Conservation (phyloP, 768 basidiomycete species). For the Boletus sp. region DNA sequence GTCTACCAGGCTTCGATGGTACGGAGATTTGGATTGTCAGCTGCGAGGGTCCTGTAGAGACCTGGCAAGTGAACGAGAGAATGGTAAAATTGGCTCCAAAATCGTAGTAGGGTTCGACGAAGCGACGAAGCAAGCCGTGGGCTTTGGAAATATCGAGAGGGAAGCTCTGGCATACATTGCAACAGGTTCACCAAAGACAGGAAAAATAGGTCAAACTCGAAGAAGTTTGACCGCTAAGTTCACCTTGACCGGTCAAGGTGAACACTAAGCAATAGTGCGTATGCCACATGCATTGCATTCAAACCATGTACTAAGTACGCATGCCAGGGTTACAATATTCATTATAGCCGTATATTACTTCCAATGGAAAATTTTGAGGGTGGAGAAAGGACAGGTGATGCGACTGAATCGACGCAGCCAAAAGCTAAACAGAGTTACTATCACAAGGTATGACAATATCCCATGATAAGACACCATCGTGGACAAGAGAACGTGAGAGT, state of each 20-base stretch:
- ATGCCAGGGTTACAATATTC: neutral
- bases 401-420: slow-evolving; percentile 9
- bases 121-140: neutral
- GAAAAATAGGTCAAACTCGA: too few species aligned
- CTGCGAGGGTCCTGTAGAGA: slow-evolving; percentile 58
- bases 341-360: neutral
- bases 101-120: neutral
- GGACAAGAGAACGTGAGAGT: neutral
- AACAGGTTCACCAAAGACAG: neutral
- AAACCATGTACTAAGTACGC: neutral
- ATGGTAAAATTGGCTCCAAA: slow-evolving; percentile 26
- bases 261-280: too few species aligned
- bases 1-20: slow-evolving; percentile 42
- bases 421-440: neutral
- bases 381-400: slow-evolving; percentile 2
- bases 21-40: slow-evolving; percentile 56
- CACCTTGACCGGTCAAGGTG: too few species aligned
- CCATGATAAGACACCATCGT: neutral
- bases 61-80: slow-evolving; percentile 48
- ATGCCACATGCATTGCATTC: too few species aligned
- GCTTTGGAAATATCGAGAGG: neutral
- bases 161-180: neutral
- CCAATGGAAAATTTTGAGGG: neutral
- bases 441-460: neutral
- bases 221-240: too few species aligned